Percentiles rank a stretch among this genome's conserved stretches.
Conservation (phyloP, 1,139 yeast genomes). For the Geotrichum phurueaensis region DNA sequence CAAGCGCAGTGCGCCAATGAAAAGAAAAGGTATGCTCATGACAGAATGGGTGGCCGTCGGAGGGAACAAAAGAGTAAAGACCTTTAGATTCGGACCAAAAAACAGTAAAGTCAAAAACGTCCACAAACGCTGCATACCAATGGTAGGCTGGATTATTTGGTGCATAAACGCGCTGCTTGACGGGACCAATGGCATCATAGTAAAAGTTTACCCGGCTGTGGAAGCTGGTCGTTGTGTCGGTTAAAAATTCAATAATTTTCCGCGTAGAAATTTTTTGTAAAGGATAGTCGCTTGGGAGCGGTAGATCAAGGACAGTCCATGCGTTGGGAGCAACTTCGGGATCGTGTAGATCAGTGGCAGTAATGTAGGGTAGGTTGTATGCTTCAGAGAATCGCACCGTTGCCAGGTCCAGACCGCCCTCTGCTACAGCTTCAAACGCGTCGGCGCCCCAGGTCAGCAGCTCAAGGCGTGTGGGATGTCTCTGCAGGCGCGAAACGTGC, state of each 20-base stretch:
- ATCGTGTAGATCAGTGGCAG: slow-evolving; percentile 26
- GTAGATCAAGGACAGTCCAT: slow-evolving; percentile 23
- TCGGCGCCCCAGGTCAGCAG: slow-evolving; percentile 27
- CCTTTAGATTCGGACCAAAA: slow-evolving; percentile 26
- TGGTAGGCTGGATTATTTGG: slow-evolving; percentile 19
- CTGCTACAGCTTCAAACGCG: slow-evolving; percentile 25
- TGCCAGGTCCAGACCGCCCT: slow-evolving; percentile 24
- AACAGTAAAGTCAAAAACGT: slow-evolving; percentile 23
- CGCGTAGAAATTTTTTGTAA: background rate
- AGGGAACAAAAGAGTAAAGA: slow-evolving; percentile 26
- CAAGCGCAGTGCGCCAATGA: slow-evolving; percentile 14
- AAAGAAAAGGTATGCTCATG: slow-evolving; percentile 21
- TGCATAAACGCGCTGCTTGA: slow-evolving; percentile 19
- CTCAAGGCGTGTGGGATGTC: slow-evolving; percentile 25
- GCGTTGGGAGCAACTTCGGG: slow-evolving; percentile 23
- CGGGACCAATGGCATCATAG: slow-evolving; percentile 24
- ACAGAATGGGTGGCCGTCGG: slow-evolving; percentile 19
- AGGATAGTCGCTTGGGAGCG: background rate
- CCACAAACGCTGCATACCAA: slow-evolving; percentile 22
- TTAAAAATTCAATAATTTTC: background rate
- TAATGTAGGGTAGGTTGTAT: slow-evolving; percentile 22
- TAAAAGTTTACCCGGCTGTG: slow-evolving; percentile 17
- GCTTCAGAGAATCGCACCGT: slow-evolving; percentile 21
- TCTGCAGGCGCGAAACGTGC: slow-evolving; percentile 21
- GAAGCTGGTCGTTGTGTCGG: background rate